phyloP scores from a whole-genome alignment of 129 eudicot species.

The Daucus carota region DNA sequence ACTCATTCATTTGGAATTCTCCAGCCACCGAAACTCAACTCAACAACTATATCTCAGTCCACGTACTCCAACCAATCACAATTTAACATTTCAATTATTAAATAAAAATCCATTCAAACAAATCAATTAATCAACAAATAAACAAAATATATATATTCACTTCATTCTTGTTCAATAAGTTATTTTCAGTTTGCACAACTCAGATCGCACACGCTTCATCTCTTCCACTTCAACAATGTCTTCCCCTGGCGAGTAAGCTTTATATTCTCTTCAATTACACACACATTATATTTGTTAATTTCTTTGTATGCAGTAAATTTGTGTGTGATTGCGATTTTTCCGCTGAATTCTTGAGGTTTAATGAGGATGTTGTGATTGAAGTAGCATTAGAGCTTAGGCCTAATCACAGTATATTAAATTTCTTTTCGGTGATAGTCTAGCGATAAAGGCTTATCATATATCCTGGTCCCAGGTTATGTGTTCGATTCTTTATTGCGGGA shows the following conservation, averaged over 20 bases:
- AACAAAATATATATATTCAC: too few relatives aligned
- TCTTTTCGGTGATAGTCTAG: too few relatives aligned
- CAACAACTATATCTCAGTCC: background rate
- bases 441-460: too few relatives aligned
- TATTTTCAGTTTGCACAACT: background rate
- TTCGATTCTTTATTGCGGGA: too few relatives aligned
- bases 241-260: constrained; percentile 6
- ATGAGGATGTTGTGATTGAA: background rate
- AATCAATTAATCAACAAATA: too few relatives aligned
- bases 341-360: background rate
- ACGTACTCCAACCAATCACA: background rate
- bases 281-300: background rate
- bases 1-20: background rate
- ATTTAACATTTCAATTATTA: background rate
- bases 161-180: background rate
- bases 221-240: background rate
- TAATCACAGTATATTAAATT: background rate
- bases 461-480: too few relatives aligned
- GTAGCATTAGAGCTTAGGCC: background rate
- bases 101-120: background rate
- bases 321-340: background rate
- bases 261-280: background rate
- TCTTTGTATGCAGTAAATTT: background rate
- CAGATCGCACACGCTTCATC: background rate
- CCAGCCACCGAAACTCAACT: background rate